These are phyloP conservation scores for Cryomyces minteri DNA, from an alignment of 495 filamentous ascomycete species.

Conservation along the genomic window DNA sequence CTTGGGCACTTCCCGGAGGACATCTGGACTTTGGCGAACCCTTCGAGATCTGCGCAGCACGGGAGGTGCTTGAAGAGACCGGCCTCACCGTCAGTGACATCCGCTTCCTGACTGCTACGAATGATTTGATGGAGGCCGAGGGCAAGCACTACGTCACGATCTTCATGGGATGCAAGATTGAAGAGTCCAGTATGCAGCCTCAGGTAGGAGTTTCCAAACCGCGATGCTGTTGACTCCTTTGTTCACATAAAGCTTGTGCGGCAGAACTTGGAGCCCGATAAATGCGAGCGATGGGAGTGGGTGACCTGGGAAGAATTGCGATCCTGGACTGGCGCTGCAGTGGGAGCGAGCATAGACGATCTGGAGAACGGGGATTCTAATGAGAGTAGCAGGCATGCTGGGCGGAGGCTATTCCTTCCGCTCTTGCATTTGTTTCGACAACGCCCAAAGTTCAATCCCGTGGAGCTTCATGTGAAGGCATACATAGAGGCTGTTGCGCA, in stretches of 20 bases:
- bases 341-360: no score
- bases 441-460: background rate
- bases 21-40: conserved; percentile 49
- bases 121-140: conserved; percentile 33
- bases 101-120: conserved; percentile 34
- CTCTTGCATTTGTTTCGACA: background rate
- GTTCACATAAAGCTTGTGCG: background rate
- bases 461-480: background rate
- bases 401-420: conserved; percentile 1
- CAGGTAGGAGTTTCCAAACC: conserved; percentile 22
- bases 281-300: conserved; percentile 50
- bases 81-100: conserved; percentile 31
- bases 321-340: background rate
- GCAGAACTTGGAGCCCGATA: conserved; percentile 37
- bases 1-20: conserved; percentile 46
- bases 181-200: conserved; percentile 26
- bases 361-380: no score
- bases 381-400: background rate
- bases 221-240: background rate
- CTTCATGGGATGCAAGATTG: conserved; percentile 30
- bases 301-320: conserved; percentile 28
- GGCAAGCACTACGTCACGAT: conserved; percentile 49
- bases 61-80: conserved; percentile 53
- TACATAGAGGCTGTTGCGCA: no score
- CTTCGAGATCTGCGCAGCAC: conserved; percentile 34